These are phyloP conservation scores for Leptographium radiaticola DNA, from an alignment of 2,329 filamentous ascomycete species.

Conservation along the genomic window DNA sequence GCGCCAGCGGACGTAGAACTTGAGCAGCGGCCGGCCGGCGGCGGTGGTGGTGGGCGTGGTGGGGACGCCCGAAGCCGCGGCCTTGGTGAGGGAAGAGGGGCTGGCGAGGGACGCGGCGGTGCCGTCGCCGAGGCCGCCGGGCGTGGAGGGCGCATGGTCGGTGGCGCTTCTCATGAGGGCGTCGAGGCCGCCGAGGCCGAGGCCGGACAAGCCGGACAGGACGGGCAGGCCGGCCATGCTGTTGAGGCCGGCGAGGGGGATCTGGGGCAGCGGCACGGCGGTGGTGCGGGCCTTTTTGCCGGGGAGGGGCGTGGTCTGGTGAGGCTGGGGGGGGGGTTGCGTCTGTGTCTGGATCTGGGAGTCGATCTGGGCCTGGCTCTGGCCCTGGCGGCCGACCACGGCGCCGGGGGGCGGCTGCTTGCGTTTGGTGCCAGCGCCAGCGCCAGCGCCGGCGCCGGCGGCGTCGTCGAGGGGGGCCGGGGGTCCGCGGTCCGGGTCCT, in stretches of 20 bases:
- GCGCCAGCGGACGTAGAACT: conserved; percentile 15
- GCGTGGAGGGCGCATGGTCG: not conserved
- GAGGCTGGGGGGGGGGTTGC: conserved; percentile 5
- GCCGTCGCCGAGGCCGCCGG: not conserved
- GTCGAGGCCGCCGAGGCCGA: conserved; percentile 6
- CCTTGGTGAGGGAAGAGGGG: too few relatives aligned
- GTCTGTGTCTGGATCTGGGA: conserved; percentile 1
- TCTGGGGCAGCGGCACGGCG: not conserved
- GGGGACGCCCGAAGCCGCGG: too few relatives aligned
- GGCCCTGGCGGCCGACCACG: not conserved
- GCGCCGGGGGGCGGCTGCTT: conserved; percentile 11
- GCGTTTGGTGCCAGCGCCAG: conserved; percentile 11
- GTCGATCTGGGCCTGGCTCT: not conserved
- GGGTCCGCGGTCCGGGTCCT: conserved; percentile 8
- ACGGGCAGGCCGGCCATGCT: conserved; percentile 2
- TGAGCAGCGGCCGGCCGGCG: conserved; percentile 8
- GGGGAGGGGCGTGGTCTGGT: not conserved
- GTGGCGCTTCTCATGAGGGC: conserved; percentile 3
- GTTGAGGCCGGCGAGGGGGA: not conserved
- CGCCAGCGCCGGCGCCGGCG: conserved; percentile 3
- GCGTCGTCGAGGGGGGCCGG: not conserved
- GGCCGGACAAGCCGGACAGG: conserved; percentile 6
- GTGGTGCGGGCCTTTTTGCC: conserved; percentile 2
- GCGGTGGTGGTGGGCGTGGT: too few relatives aligned
- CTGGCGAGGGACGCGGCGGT: not conserved